Evolutionary conservation across 371 early-diverging fungal genomes (phyloP), one percentile per base, ranked within the genome.

Genomic region (Apophysomyces ossiformis): DNA sequence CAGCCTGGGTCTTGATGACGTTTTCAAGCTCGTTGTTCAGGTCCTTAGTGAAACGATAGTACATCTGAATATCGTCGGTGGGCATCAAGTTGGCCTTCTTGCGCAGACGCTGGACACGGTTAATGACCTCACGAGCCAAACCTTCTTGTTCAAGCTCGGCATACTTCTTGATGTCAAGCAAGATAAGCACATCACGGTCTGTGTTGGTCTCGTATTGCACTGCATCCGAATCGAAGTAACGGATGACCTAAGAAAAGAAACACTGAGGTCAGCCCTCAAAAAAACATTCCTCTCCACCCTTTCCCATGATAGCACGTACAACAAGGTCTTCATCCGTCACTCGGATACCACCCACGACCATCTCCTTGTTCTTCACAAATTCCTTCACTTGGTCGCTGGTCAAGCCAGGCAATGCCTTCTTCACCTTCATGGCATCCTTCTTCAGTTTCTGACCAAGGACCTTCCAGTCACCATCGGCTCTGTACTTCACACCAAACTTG

Each of bases 91-190:
- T 76, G 61, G 82, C 86, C 90, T 96, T 95, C 89, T 99, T 99
- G 75, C 99, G 90, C 69, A 99, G 82, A 71, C 97, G 93, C 85
- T 99, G 99, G 18, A 99, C 93, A 72, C 99, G 93, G 88, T 99
- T 99, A 70, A 98, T 91, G 69, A 99, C 82, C 84, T 99, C 99
- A 70, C 99, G 90, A 21, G 99, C 99, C 61, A 91, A 66, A 66
- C 97, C 98, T 82, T 98, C 98, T 69, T 94, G 90, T 72, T 93
- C 87, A 37, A 99, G 87, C 60, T 89, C 90, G 41, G 90, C 84
- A 77, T 96, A 93, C 46, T 89, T 78, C 68, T 90, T 86, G 54
- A 85, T 86, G 79, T 99, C 98, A 74, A 99, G 73, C 68, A 99
- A 85, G 62, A 99, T 88, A 58, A 99, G 84, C 9, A 95, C 94